Evolutionary conservation across 1,284 basidiomycete genomes (phyloP).

Genomic region (Apiotrichum brassicae): DNA sequence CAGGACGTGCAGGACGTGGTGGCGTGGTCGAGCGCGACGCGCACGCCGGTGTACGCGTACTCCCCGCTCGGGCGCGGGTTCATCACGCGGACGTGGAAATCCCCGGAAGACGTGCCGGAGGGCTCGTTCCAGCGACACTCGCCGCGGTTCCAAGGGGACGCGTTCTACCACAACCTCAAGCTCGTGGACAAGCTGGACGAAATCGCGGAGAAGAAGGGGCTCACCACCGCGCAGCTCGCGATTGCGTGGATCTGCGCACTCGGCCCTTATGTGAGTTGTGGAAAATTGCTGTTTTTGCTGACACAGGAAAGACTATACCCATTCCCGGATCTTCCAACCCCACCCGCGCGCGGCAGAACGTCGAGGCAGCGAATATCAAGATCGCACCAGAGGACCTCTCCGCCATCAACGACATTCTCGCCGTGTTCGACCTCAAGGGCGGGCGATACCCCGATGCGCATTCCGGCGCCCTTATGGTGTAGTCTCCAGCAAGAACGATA

Average conservation of each 20-base stretch:
- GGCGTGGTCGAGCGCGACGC: constrained; percentile 48
- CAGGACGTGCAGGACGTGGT: constrained; percentile 48
- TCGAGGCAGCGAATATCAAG: constrained; percentile 48
- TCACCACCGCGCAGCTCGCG: constrained; percentile 56
- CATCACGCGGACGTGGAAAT: constrained; percentile 53
- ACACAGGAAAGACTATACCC: constrained; percentile 51
- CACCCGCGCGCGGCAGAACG: constrained; percentile 51
- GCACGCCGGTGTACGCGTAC: constrained; percentile 55
- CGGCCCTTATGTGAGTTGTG: constrained; percentile 46
- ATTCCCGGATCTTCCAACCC: constrained; percentile 54
- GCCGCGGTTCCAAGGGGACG: constrained; percentile 47
- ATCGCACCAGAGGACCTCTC: constrained; percentile 45
- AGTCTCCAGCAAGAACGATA: too few species aligned
- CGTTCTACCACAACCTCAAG: constrained; percentile 54
- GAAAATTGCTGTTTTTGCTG: too few species aligned
- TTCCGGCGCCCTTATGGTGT: constrained; percentile 12
- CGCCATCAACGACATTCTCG: constrained; percentile 48
- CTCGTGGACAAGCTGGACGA: constrained; percentile 51
- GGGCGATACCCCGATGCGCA: constrained; percentile 25
- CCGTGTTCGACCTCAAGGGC: constrained; percentile 28
- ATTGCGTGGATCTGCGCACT: constrained; percentile 58
- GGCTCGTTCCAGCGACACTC: constrained; percentile 29
- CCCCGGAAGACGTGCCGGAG: constrained; percentile 52
- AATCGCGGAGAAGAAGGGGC: constrained; percentile 52
- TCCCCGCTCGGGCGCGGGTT: constrained; percentile 59